Percentiles rank a stretch among this genome's conserved stretches.
Conservation (phyloP, 2,329 filamentous ascomycete genomes). For the Fusarium sp. region DNA sequence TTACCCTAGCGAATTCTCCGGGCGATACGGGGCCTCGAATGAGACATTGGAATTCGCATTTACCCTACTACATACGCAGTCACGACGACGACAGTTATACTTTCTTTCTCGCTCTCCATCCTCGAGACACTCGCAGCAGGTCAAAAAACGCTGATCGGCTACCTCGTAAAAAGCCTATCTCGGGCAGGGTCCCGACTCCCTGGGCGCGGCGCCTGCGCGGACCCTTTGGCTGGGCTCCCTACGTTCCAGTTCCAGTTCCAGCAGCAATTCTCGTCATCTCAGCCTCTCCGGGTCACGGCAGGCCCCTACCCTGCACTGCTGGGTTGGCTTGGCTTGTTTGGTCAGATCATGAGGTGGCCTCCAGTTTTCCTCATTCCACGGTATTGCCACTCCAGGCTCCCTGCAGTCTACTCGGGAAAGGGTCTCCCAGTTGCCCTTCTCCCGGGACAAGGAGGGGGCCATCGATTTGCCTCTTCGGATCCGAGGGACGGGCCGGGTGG, state of each 20-base stretch:
- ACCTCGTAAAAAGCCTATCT: constrained; percentile 18
- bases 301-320: neutral
- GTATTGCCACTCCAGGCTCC: constrained; percentile 17
- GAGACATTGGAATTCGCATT: neutral
- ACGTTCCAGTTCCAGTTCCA: constrained; percentile 7
- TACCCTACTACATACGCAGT: neutral
- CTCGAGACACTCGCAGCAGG: neutral
- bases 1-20: constrained; percentile 16
- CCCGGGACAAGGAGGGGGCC: neutral
- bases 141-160: constrained; percentile 1
- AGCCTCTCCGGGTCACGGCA: constrained; percentile 9
- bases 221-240: constrained; percentile 5
- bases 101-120: neutral
- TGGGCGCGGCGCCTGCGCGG: constrained; percentile 34
- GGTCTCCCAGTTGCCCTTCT: neutral
- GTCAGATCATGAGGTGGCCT: constrained; percentile 23
- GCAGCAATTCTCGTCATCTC: constrained; percentile 7
- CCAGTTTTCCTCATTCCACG: constrained; percentile 8
- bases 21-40: constrained; percentile 3
- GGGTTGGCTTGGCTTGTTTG: neutral
- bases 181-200: constrained; percentile 24
- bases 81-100: neutral
- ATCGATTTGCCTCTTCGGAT: constrained; percentile 19
- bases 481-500: constrained; percentile 32
- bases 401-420: neutral